These are phyloP conservation scores for Cercospora zeina DNA, from an alignment of 2,329 filamentous ascomycete genomes.

Conservation along the genomic window DNA sequence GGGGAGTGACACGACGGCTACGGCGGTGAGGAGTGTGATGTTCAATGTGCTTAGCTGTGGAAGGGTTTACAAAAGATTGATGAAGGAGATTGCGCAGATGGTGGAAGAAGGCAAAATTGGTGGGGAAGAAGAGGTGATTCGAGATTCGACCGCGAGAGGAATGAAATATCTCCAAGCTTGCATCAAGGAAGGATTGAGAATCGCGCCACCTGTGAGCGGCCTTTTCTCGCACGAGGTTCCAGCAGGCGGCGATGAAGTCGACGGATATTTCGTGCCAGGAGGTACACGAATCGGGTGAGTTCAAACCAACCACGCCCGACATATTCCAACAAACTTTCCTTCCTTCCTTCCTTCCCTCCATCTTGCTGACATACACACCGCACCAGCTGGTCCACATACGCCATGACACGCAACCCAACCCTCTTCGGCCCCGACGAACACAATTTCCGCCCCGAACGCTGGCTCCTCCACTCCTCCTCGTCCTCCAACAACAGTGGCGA, in stretches of 20 bases:
- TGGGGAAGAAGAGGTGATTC: constrained; percentile 7
- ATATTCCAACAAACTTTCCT: no score
- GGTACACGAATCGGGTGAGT: constrained; percentile 24
- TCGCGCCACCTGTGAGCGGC: constrained; percentile 44
- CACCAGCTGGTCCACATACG: constrained; percentile 21
- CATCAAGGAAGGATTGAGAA: constrained; percentile 45
- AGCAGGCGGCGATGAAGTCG: constrained; percentile 39
- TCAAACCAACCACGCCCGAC: not conserved
- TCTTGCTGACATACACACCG: not conserved
- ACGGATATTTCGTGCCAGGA: constrained; percentile 36
- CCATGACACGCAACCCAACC: constrained; percentile 23
- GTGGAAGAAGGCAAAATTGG: not conserved
- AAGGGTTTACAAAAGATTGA: constrained; percentile 47
- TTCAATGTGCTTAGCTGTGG: constrained; percentile 25
- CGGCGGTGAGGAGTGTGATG: constrained; percentile 42
- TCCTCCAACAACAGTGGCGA: constrained; percentile 16
- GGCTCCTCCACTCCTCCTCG: constrained; percentile 20
- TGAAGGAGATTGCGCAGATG: constrained; percentile 48
- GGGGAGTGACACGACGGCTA: constrained; percentile 55
- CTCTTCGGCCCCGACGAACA: constrained; percentile 16
- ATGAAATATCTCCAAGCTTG: constrained; percentile 45
- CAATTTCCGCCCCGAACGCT: constrained; percentile 22
- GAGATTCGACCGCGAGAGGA: constrained; percentile 32
- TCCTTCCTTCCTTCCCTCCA: no score
- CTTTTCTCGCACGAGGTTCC: constrained; percentile 42